These are phyloP conservation scores for Podospora fimiseda DNA, from an alignment of 495 filamentous ascomycete species.

Conservation along the genomic window DNA sequence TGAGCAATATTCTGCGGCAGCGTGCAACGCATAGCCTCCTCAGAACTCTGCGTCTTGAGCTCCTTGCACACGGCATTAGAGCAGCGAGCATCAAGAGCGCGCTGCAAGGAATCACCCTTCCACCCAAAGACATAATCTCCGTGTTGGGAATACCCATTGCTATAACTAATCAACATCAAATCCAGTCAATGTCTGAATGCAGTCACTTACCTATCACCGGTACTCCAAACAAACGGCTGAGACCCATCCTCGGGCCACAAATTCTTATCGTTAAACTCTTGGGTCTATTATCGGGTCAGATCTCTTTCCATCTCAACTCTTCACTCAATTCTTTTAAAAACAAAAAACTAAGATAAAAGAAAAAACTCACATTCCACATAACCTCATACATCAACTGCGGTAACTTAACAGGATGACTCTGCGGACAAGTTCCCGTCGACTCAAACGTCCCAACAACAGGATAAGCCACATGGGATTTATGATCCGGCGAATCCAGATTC, in stretches of 20 bases:
- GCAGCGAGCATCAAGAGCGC: constrained; percentile 20
- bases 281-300: constrained; percentile 37
- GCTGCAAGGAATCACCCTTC: constrained; percentile 48
- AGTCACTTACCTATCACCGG: background rate
- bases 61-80: constrained; percentile 30
- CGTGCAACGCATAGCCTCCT: constrained; percentile 35
- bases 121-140: constrained; percentile 75
- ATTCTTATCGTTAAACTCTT: constrained; percentile 30
- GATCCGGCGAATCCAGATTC: constrained; percentile 24
- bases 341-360: too few relatives aligned
- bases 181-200: too few relatives aligned
- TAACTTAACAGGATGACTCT: constrained; percentile 54
- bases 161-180: background rate
- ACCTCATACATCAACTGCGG: constrained; percentile 62
- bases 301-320: constrained; percentile 46
- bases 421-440: constrained; percentile 47
- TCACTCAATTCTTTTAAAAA: constrained; percentile 32
- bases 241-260: constrained; percentile 23
- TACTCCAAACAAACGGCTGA: constrained; percentile 23
- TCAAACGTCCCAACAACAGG: constrained; percentile 40
- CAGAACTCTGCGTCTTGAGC: constrained; percentile 31
- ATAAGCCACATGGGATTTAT: constrained; percentile 54
- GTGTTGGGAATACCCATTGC: constrained; percentile 41
- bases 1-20: constrained; percentile 33
- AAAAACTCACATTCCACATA: constrained; percentile 50